A percentile compares a stretch with the other conserved stretches of the same genome.
Conservation (phyloP, 148 eudicot genomes). For the Camellia japonica region DNA sequence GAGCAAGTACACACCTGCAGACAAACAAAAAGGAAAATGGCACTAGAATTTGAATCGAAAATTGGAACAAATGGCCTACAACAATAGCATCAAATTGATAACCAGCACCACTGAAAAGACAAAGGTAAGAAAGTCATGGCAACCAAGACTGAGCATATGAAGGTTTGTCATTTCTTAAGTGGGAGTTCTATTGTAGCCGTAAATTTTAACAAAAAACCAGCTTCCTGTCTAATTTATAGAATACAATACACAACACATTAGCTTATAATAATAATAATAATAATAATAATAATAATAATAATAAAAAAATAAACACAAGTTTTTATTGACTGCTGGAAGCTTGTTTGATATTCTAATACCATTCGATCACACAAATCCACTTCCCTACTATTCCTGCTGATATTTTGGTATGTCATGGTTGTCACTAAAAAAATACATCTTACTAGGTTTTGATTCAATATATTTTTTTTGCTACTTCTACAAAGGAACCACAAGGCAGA, state of each 20-base stretch:
- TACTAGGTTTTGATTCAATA: background rate
- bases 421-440: background rate
- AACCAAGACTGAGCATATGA: background rate
- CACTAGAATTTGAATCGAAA: background rate
- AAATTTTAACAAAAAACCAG: background rate
- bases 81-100: background rate
- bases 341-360: background rate
- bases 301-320: background rate
- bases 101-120: background rate
- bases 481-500: background rate
- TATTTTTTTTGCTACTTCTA: background rate
- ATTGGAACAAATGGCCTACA: background rate
- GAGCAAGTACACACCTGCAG: background rate
- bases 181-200: background rate
- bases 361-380: background rate
- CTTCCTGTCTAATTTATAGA: background rate
- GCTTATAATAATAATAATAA: background rate
- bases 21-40: background rate
- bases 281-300: too few species aligned
- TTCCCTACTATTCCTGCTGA: background rate
- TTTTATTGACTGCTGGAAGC: background rate
- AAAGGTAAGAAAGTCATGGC: background rate
- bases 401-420: background rate
- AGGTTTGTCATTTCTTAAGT: background rate
- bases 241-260: background rate